Evolutionary conservation across 2,329 filamentous ascomycete species (phyloP), one percentile per base, ranked within the genome.

Genomic region (Chaetomium strumarium): DNA sequence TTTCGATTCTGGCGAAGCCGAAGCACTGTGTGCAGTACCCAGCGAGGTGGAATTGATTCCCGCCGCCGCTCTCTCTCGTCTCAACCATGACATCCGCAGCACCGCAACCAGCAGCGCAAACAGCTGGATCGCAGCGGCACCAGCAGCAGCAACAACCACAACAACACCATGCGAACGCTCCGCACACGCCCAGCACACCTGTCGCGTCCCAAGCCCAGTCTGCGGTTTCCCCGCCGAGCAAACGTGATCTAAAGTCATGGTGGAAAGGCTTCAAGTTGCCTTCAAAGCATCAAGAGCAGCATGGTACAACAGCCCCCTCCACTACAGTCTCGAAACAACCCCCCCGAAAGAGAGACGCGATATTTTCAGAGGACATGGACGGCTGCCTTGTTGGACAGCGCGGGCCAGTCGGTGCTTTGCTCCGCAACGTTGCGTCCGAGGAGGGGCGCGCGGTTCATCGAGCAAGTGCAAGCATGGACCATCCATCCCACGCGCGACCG

Each of bases 261-360:
- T 97, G 93, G 93, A 96, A 90, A 72, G 84, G 85, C 64, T 97
- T 99, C 74, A 93, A 93, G 73, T 80, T 87, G 49, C 75, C 79
- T 42, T 71, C 75, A 36, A 81, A 76, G 63, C 75, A 77, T 53
- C 76, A 80, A 51, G 80, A 83, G 60, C 62, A 72, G 46, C 71
- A 75, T 64, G 79, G 80, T 83, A 64, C 57, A 47, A 78, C 66
- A 66, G 78, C 77, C 63, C 61, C 59, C 56, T 65, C 58, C 57
- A 60, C 55, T 60, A 59, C 37, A 36, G 33, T 44, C 30, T 41
- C 46, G 16, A 38, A 55, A 52, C 58, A 56, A 56, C 59, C 52
- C 37, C 51, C 46, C 48, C 53, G 37, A 46, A 49, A 51, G 40
- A 56, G 52, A 48, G 51, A 45, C 37, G 54, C 60, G 20, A 43